Percentiles rank a stretch among this genome's conserved stretches.
Conservation (phyloP, 1,139 yeast species). For the Wickerhamiella infanticola region DNA sequence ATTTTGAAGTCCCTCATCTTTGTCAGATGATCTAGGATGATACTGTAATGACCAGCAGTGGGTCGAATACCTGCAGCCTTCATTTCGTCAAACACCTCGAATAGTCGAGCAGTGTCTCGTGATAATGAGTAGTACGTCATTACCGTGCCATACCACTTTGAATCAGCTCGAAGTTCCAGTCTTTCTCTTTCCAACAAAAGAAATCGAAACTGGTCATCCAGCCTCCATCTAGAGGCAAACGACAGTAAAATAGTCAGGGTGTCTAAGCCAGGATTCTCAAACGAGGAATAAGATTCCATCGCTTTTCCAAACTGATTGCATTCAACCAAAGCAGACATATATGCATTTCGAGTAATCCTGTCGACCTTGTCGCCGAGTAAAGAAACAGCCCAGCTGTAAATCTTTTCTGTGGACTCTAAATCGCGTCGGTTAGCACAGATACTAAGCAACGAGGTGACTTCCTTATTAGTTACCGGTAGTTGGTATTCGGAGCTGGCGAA, state of each 20-base stretch:
- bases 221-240: conserved; percentile 12
- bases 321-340: conserved; percentile 16
- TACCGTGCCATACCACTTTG: conserved; percentile 16
- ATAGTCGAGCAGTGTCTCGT: conserved; percentile 12
- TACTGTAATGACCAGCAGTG: conserved; percentile 18
- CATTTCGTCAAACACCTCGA: conserved; percentile 14
- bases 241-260: conserved; percentile 18
- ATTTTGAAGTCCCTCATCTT: conserved; percentile 2
- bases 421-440: conserved; percentile 22
- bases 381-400: conserved; percentile 18
- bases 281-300: conserved; percentile 8
- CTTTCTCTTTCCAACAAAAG: conserved; percentile 5
- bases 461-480: conserved; percentile 15
- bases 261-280: conserved; percentile 6
- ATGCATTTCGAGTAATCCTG: conserved; percentile 16
- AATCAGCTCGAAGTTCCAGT: conserved; percentile 14
- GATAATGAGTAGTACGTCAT: conserved; percentile 14
- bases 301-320: conserved; percentile 10
- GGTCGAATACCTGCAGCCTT: conserved; percentile 7
- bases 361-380: conserved; percentile 17
- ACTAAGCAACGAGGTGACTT: conserved; percentile 19
- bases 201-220: conserved; percentile 1
- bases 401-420: conserved; percentile 16
- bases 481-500: conserved; percentile 16
- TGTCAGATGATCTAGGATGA: conserved; percentile 13